These are phyloP conservation scores for Didymella segeticola DNA, from an alignment of 2,329 filamentous ascomycete genomes.

Conservation along the genomic window DNA sequence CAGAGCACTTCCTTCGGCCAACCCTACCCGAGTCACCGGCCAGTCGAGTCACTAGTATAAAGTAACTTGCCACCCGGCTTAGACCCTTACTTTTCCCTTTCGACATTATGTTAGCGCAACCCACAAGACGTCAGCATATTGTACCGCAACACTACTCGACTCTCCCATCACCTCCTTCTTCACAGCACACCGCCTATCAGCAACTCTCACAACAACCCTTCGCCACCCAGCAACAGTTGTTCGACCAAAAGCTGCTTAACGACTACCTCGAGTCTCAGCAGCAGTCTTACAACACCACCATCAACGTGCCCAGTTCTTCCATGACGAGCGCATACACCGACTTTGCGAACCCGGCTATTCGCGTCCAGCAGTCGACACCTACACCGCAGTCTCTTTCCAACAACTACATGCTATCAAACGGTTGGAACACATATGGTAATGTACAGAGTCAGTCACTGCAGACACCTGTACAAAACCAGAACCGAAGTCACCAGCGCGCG, in stretches of 20 bases:
- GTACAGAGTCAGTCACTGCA: constrained; percentile 43
- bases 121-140: constrained; percentile 48
- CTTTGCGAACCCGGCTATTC: constrained; percentile 47
- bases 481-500: constrained; percentile 46
- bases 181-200: constrained; percentile 39
- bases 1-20: constrained; percentile 23
- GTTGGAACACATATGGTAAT: constrained; percentile 45
- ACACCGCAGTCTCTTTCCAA: constrained; percentile 41
- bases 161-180: constrained; percentile 40
- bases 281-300: constrained; percentile 30
- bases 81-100: constrained; percentile 39
- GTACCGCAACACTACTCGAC: constrained; percentile 31
- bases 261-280: constrained; percentile 49
- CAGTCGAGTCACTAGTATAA: constrained; percentile 44
- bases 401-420: constrained; percentile 41
- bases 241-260: constrained; percentile 46
- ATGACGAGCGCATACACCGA: constrained; percentile 44
- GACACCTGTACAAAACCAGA: constrained; percentile 39
- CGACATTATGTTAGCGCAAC: constrained; percentile 48
- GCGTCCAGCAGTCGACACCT: constrained; percentile 51
- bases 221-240: constrained; percentile 37
- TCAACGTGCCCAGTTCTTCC: constrained; percentile 35
- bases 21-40: constrained; percentile 38
- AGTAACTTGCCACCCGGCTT: constrained; percentile 47
- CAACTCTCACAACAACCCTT: constrained; percentile 32